A percentile compares a stretch with the other conserved stretches of the same genome.
These are phyloP conservation scores for Lasiosphaeris hirsuta DNA, from an alignment of 495 filamentous ascomycete genomes.

Conservation along the genomic window DNA sequence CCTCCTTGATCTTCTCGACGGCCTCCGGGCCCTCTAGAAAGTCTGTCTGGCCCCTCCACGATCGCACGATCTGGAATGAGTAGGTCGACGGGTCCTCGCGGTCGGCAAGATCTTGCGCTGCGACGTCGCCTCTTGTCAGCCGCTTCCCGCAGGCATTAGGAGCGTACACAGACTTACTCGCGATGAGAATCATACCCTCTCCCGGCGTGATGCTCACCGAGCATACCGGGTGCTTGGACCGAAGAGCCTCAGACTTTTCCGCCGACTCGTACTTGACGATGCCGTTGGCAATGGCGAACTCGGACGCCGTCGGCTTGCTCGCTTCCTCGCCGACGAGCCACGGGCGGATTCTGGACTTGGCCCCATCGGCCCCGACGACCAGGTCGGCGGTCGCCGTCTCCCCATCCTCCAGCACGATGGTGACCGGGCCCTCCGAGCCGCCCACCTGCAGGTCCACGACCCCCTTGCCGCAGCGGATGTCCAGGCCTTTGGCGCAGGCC, in stretches of 20 bases:
- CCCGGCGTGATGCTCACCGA: neutral
- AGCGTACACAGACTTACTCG: neutral
- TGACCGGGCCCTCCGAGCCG: conserved; percentile 47
- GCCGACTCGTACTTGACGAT: conserved; percentile 6
- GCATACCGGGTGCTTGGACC: neutral
- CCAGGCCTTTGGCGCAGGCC: conserved; percentile 21
- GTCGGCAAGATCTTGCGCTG: neutral
- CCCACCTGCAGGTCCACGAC: conserved; percentile 28
- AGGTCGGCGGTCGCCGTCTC: conserved; percentile 17
- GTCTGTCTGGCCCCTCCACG: neutral
- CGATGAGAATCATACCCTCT: neutral
- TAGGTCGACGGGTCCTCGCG: conserved; percentile 3
- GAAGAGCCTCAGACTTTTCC: neutral
- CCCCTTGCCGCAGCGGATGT: conserved; percentile 27
- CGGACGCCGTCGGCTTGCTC: neutral
- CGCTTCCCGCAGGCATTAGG: neutral
- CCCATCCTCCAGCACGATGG: conserved; percentile 27
- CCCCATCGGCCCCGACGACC: conserved; percentile 47
- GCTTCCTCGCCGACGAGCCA: conserved; percentile 10
- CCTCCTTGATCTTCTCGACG: neutral
- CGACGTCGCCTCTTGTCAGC: neutral
- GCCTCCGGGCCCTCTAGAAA: conserved; percentile 1
- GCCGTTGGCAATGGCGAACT: neutral
- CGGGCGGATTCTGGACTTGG: conserved; percentile 35
- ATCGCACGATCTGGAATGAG: conserved; percentile 1